phyloP scores from a whole-genome alignment of 345 rosid genomes.

The Melaleuca quinquenervia region DNA sequence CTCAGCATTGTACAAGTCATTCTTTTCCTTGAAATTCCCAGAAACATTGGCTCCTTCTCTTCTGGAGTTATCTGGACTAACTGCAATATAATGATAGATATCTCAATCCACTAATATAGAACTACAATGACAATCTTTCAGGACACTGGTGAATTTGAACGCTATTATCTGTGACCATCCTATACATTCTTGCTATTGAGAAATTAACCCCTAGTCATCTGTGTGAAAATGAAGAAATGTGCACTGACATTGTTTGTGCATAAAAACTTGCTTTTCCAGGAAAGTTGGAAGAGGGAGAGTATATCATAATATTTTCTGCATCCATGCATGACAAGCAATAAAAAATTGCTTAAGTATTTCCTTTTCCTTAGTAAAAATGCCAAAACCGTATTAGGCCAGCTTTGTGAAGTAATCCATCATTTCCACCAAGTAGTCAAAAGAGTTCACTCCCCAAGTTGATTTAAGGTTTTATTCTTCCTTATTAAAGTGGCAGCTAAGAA shows the following conservation, averaged over 20 bases:
- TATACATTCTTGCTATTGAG: background rate
- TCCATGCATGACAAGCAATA: background rate
- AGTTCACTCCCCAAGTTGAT: background rate
- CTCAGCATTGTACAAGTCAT: background rate
- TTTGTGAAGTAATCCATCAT: background rate
- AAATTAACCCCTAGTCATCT: background rate
- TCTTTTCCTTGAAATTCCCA: background rate
- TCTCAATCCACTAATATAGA: background rate
- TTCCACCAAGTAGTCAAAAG: background rate
- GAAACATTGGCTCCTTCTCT: background rate
- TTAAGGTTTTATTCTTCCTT: background rate
- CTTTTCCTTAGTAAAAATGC: background rate
- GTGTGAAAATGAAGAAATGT: background rate
- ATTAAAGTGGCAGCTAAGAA: background rate
- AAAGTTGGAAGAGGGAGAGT: background rate
- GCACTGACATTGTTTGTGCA: background rate
- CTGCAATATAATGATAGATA: background rate
- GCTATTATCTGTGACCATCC: background rate
- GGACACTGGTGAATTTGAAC: background rate
- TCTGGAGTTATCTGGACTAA: background rate
- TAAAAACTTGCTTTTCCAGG: background rate
- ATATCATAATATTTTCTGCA: background rate
- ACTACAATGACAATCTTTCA: background rate
- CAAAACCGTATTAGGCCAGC: background rate
- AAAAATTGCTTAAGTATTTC: background rate